These are phyloP conservation scores for Asterionellopsis glacialis DNA, from an alignment of 108 stramenopile genomes.

Conservation along the genomic window DNA sequence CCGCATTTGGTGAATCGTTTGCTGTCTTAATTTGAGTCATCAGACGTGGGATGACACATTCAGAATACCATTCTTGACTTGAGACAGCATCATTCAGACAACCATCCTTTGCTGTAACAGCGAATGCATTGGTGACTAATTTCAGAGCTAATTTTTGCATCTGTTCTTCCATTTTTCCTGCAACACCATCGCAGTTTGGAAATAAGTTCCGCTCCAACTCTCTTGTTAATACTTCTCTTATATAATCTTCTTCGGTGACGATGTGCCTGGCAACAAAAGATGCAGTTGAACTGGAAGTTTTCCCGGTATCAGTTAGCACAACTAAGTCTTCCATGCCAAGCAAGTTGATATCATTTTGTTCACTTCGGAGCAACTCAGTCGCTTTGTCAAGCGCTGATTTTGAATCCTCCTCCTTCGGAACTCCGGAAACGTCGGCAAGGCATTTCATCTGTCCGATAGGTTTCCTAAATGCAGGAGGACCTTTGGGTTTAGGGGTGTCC, in stretches of 20 bases:
- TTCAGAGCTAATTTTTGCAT: constrained; percentile 45
- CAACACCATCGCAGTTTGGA: constrained; percentile 16
- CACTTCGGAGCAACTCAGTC: constrained; percentile 41
- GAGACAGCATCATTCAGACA: constrained; percentile 27
- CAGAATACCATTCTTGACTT: constrained; percentile 46
- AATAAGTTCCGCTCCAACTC: constrained; percentile 33
- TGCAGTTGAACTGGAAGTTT: constrained; percentile 46
- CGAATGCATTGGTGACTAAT: constrained; percentile 51
- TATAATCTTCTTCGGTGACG: constrained; percentile 30
- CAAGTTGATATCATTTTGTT: constrained; percentile 41
- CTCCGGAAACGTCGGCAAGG: constrained; percentile 17
- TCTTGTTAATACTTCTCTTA: constrained; percentile 27
- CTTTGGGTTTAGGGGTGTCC: constrained; percentile 7
- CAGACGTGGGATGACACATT: constrained; percentile 48
- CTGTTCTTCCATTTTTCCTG: constrained; percentile 16
- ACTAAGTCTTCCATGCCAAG: constrained; percentile 66
- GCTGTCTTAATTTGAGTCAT: constrained; percentile 45
- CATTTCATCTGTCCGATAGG: constrained; percentile 59
- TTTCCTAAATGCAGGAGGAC: constrained; percentile 19
- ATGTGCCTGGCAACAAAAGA: constrained; percentile 44
- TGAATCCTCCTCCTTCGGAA: constrained; percentile 21
- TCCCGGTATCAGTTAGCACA: constrained; percentile 46
- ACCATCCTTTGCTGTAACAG: constrained; percentile 29
- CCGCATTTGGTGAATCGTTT: constrained; percentile 43
- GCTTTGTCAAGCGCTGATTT: constrained; percentile 26